Percentiles rank a stretch among this genome's conserved stretches.
Conservation (phyloP, 2,329 filamentous ascomycete species). For the Colletotrichum tamarilloi region DNA sequence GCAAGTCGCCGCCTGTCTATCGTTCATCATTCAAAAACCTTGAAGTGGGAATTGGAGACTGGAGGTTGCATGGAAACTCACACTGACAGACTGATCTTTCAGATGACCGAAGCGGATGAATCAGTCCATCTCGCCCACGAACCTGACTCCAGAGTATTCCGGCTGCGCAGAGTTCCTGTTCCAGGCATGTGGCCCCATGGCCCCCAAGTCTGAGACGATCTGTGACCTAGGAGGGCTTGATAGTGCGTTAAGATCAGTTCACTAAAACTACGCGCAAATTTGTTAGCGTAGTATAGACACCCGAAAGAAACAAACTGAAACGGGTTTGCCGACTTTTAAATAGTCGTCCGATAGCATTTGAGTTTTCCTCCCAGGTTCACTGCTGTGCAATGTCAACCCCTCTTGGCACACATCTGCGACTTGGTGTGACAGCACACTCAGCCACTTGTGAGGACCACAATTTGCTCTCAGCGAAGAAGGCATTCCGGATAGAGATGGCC, state of each 20-base stretch:
- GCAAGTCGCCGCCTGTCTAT: background rate
- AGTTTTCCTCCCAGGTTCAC: constrained; percentile 5
- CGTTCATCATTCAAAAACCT: background rate
- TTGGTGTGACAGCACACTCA: constrained; percentile 25
- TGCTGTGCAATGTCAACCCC: constrained; percentile 14
- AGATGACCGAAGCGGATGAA: constrained; percentile 18
- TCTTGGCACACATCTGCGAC: constrained; percentile 32
- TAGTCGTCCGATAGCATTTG: constrained; percentile 24
- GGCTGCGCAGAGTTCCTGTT: constrained; percentile 33
- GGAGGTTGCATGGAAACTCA: background rate
- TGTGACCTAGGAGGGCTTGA: background rate
- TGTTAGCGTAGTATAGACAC: background rate
- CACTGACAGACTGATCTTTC: constrained; percentile 8
- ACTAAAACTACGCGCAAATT: accelerated
- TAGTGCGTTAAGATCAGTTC: background rate
- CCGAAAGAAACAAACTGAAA: constrained; percentile 15
- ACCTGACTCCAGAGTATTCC: constrained; percentile 18
- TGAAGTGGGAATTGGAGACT: background rate
- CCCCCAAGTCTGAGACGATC: constrained; percentile 14
- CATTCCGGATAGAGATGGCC: constrained; percentile 5
- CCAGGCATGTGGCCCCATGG: constrained; percentile 19
- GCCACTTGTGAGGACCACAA: constrained; percentile 7
- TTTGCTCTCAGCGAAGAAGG: background rate
- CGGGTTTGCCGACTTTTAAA: constrained; percentile 18
- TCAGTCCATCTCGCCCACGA: background rate